A percentile compares a stretch with the other conserved stretches of the same genome.
phyloP scores from a whole-genome alignment of 768 basidiomycete species.

The Lactifluus subvellereus region DNA sequence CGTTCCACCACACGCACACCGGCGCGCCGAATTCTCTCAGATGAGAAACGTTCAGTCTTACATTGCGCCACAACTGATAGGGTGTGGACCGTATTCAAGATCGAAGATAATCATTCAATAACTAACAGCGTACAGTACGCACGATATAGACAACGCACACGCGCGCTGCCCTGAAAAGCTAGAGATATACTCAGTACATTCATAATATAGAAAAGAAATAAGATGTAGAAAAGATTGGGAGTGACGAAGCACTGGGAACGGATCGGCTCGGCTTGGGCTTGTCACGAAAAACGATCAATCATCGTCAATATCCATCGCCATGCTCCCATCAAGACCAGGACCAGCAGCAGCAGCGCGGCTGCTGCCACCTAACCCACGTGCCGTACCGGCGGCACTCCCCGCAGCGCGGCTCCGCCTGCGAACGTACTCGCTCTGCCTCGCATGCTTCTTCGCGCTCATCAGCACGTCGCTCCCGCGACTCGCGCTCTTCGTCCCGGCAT shows the following conservation, averaged over 20 bases:
- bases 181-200: conserved; percentile 7
- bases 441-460: conserved; percentile 66
- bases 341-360: not conserved
- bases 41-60: too few relatives aligned
- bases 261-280: not conserved
- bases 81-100: too few relatives aligned
- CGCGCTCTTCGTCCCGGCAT: conserved; percentile 30
- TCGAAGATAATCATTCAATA: not conserved
- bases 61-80: too few relatives aligned
- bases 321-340: conserved; percentile 5
- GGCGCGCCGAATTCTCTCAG: too few relatives aligned
- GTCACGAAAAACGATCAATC: not conserved
- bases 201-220: conserved; percentile 5
- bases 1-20: too few relatives aligned
- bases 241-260: not conserved
- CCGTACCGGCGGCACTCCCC: conserved; percentile 11
- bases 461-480: conserved; percentile 34
- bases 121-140: conserved; percentile 10
- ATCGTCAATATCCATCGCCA: conserved; percentile 23
- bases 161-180: not conserved
- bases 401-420: conserved; percentile 46
- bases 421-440: conserved; percentile 71
- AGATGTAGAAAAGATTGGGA: not conserved
- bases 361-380: not conserved
- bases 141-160: not conserved